Evolutionary conservation across 139 green algal genomes (phyloP), one percentile per base, ranked within the genome.

Genomic region (Chlorella sorokiniana): DNA sequence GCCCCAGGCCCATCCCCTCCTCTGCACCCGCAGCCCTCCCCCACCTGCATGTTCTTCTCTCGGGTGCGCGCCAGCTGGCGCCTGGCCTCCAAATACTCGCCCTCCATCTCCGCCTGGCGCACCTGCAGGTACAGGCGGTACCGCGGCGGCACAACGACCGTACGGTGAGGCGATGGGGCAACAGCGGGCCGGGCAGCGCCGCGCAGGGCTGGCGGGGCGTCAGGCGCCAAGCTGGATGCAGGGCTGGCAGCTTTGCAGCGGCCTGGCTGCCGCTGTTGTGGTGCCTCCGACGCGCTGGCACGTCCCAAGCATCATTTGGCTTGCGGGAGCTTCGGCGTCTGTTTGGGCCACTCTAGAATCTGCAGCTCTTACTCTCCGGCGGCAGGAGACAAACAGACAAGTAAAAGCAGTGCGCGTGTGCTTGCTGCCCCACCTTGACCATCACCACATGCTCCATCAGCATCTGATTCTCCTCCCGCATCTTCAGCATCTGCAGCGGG

Each of bases 371-470:
- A n/a, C n/a, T n/a, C n/a, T n/a, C n/a, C n/a, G n/a, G n/a, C n/a
- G n/a, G n/a, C n/a, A n/a, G n/a, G n/a, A n/a, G n/a, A n/a, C n/a
- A n/a, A n/a, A n/a, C n/a, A n/a, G n/a, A n/a, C n/a, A n/a, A n/a
- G n/a, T n/a, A n/a, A n/a, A n/a, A n/a, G n/a, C n/a, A n/a, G n/a
- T n/a, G 35, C n/a, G n/a, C 22, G 3, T 45, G 45, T 29, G 23
- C 33, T 42, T 29, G 14, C 37, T 10, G 56, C n/a, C 64, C 65
- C 65, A 92, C 76, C 78, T 92, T 92, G 82, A 85, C 75, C 51
- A 81, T 83, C n/a, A 92, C 89, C 41, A 92, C 83, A 31, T 86
- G 86, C 23, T 92, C 87, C 89, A 92, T 92, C 38, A 92, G 80
- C 59, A 87, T 81, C 68, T 86, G 81, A 70, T 86, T 90, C 80